Conservation (phyloP, 371 early-diverging fungal species). For the Mortierella polycephala region DNA sequence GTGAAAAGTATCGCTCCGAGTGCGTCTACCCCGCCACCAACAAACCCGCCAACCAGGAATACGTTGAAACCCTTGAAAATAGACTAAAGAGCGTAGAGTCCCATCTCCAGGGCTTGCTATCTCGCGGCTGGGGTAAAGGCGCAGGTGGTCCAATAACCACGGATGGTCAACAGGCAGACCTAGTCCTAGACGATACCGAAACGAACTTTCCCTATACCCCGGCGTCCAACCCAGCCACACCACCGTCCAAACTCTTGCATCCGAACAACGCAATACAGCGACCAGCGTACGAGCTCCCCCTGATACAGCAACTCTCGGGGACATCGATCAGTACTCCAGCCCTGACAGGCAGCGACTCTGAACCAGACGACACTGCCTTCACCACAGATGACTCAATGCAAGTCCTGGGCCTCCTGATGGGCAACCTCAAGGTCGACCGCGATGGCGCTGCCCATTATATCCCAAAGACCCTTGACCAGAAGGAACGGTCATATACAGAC, state of each 20-base stretch:
- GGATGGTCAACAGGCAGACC: conserved; percentile 24
- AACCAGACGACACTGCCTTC: conserved; percentile 19
- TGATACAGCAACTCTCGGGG: conserved; percentile 28
- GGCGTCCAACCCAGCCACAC: conserved; percentile 44
- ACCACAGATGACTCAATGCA: conserved; percentile 40
- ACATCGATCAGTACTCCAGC: conserved; percentile 33
- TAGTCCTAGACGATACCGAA: conserved; percentile 34
- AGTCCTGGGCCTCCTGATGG: conserved; percentile 38
- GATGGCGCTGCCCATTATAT: conserved; percentile 45
- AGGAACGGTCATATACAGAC: conserved; percentile 45
- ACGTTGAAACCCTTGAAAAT: conserved; percentile 53
- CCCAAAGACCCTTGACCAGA: conserved; percentile 29
- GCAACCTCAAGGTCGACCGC: conserved; percentile 37
- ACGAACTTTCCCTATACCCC: conserved; percentile 47
- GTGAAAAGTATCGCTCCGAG: conserved; percentile 60
- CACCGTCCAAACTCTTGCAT: conserved; percentile 34
- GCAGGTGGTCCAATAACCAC: conserved; percentile 2
- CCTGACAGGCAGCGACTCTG: conserved; percentile 19
- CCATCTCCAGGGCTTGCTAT: conserved; percentile 45
- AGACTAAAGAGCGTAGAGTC: conserved; percentile 49
- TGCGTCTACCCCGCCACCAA: conserved; percentile 60
- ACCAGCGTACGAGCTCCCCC: conserved; percentile 7
- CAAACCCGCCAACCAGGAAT: conserved; percentile 54
- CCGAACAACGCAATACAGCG: neutral
- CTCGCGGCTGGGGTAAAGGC: conserved; percentile 49